Evolutionary conservation across 2,329 filamentous ascomycete genomes (phyloP).

Genomic region (Aspergillus sergii): DNA sequence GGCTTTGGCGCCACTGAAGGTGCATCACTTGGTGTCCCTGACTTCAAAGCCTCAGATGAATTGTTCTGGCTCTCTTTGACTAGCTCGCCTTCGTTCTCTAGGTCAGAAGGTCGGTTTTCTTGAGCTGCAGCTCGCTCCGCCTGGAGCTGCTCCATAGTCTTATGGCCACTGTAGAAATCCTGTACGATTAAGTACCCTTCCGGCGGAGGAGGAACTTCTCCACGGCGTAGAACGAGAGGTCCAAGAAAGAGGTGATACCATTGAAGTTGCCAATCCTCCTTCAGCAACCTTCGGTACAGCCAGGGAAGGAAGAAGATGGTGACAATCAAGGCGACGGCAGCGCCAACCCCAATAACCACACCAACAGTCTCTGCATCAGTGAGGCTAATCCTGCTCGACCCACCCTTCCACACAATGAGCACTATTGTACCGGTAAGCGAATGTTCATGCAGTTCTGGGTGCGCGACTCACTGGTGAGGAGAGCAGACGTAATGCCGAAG

Average conservation of each 20-base stretch:
- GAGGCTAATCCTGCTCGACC: slow-evolving; percentile 18
- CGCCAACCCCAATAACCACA: slow-evolving; percentile 18
- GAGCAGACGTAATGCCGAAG: slow-evolving; percentile 19
- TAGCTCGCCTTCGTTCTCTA: neutral
- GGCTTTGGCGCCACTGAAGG: neutral
- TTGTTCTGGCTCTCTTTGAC: slow-evolving; percentile 2
- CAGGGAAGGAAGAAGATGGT: slow-evolving; percentile 19
- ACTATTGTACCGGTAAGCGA: slow-evolving; percentile 8
- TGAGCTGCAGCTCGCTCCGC: slow-evolving; percentile 11
- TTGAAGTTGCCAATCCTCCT: slow-evolving; percentile 18
- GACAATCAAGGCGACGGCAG: slow-evolving; percentile 11
- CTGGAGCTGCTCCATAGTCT: slow-evolving; percentile 20
- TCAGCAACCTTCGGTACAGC: slow-evolving; percentile 18
- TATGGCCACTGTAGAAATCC: slow-evolving; percentile 24
- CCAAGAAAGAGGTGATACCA: slow-evolving; percentile 18
- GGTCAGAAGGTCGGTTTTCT: slow-evolving; percentile 6
- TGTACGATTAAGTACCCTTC: slow-evolving; percentile 11
- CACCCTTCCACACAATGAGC: slow-evolving; percentile 27
- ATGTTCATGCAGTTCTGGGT: neutral
- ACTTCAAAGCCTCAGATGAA: slow-evolving; percentile 1
- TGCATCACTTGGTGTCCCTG: neutral
- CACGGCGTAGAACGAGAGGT: slow-evolving; percentile 20
- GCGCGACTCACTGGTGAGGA: slow-evolving; percentile 18
- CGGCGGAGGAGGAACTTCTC: slow-evolving; percentile 14
- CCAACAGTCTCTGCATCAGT: slow-evolving; percentile 13